Evolutionary conservation across 164 flowering plant species (phyloP).

Genomic region (Buxus sempervirens): DNA sequence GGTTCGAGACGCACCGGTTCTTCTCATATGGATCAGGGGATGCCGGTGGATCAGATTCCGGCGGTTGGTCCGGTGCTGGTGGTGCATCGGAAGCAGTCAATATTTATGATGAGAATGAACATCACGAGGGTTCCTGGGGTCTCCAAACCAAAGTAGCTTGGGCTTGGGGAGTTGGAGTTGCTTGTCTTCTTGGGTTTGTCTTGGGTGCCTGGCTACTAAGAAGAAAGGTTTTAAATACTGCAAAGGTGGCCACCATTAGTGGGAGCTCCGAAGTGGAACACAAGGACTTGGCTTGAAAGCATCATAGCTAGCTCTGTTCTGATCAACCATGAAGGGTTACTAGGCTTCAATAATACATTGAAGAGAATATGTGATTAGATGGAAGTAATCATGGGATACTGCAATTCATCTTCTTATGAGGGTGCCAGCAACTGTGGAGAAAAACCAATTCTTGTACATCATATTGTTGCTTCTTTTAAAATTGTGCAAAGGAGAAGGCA

Average conservation of each 20-base stretch:
- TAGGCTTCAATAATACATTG: no score
- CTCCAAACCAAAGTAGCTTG: conserved; percentile 11
- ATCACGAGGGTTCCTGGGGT: neutral
- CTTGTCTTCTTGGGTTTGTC: conserved; percentile 10
- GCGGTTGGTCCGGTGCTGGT: no score
- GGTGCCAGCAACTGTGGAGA: no score
- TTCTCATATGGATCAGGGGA: neutral
- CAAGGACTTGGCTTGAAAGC: neutral
- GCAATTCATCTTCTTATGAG: no score
- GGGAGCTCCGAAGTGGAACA: neutral
- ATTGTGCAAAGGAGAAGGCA: no score
- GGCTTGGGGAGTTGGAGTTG: conserved; percentile 18
- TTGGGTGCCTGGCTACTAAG: conserved; percentile 14
- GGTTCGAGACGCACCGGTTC: conserved; percentile 10
- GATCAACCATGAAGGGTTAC: no score
- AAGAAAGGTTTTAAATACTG: conserved; percentile 16
- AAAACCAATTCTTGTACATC: no score
- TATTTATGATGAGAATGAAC: neutral
- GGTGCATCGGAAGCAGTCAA: neutral
- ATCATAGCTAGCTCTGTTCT: neutral
- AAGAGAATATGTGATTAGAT: no score
- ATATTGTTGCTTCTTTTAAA: no score
- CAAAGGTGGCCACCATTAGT: conserved; percentile 10
- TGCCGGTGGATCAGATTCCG: conserved; percentile 15
- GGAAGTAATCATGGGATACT: no score